Percentiles rank a stretch among this genome's conserved stretches.
Conservation (phyloP, 2,329 filamentous ascomycete species). For the Ceratocystis diversiconidia region DNA sequence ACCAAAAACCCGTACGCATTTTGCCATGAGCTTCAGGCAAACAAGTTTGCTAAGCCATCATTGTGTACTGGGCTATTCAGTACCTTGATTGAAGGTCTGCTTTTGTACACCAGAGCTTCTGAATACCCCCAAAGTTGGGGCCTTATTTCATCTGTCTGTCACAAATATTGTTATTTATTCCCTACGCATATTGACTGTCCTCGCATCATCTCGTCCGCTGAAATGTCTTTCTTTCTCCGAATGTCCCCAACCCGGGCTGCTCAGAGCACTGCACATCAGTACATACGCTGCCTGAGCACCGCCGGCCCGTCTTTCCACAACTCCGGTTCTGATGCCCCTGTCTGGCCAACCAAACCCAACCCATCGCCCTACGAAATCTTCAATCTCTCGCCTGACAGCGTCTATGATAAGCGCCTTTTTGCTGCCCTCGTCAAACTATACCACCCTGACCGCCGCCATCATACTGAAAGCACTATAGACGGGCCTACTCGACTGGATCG, state of each 20-base stretch:
- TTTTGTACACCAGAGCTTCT: not conserved
- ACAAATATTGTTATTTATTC: too few relatives aligned
- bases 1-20: not conserved
- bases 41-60: not conserved
- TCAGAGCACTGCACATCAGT: not conserved
- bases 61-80: conserved; percentile 13
- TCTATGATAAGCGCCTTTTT: conserved; percentile 73
- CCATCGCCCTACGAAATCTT: conserved; percentile 91
- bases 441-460: conserved; percentile 60
- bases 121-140: not conserved
- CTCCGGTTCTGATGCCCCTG: not conserved
- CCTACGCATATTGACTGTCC: not conserved
- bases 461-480: conserved; percentile 19
- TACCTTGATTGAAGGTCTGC: conserved; percentile 7
- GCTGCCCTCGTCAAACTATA: conserved; percentile 91
- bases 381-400: conserved; percentile 35
- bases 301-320: not conserved
- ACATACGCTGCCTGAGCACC: not conserved
- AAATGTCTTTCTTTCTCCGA: not conserved
- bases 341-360: conserved; percentile 34
- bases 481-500: conserved; percentile 54
- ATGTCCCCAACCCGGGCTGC: not conserved
- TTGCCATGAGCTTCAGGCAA: not conserved
- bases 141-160: not conserved
- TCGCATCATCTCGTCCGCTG: not conserved